A percentile compares a stretch with the other conserved stretches of the same genome.
These are phyloP conservation scores for Akanthomyces muscarius DNA, from an alignment of 2,329 filamentous ascomycete genomes.

Conservation along the genomic window DNA sequence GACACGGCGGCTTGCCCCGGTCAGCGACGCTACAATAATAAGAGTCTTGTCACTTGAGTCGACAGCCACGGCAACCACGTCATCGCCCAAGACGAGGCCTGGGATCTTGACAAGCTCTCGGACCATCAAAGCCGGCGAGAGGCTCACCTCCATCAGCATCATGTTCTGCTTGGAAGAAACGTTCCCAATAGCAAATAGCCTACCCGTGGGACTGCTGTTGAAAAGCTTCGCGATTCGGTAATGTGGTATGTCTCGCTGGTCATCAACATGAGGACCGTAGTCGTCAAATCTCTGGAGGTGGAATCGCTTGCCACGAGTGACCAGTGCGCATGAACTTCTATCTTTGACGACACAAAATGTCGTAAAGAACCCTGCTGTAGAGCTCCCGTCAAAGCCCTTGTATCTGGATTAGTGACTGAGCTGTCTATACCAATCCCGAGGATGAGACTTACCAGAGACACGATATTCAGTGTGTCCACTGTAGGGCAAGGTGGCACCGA, in stretches of 20 bases:
- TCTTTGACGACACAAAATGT: conserved; percentile 26
- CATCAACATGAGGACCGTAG: not conserved
- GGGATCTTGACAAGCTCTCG: conserved; percentile 20
- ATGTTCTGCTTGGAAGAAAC: conserved; percentile 22
- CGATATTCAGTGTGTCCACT: conserved; percentile 19
- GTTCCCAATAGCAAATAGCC: conserved; percentile 26
- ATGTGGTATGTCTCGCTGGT: conserved; percentile 24
- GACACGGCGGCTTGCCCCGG: conserved; percentile 22
- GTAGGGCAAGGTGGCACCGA: not conserved
- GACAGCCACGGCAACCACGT: conserved; percentile 8
- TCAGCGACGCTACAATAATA: conserved; percentile 25
- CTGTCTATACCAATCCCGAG: not conserved
- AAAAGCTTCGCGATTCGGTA: conserved; percentile 29
- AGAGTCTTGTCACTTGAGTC: conserved; percentile 15
- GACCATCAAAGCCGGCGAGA: conserved; percentile 18
- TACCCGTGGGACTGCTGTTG: conserved; percentile 21
- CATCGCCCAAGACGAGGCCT: conserved; percentile 21
- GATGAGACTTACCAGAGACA: conserved; percentile 20
- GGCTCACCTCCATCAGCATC: conserved; percentile 24
- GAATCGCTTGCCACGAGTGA: conserved; percentile 27
- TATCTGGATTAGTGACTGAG: not conserved
- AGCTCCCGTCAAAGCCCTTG: conserved; percentile 23
- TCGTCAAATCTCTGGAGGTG: conserved; percentile 22
- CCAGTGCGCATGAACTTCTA: conserved; percentile 23
- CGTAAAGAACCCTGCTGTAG: conserved; percentile 27